phyloP scores from a whole-genome alignment of 2,329 filamentous ascomycete genomes.

The Fusarium sp. region DNA sequence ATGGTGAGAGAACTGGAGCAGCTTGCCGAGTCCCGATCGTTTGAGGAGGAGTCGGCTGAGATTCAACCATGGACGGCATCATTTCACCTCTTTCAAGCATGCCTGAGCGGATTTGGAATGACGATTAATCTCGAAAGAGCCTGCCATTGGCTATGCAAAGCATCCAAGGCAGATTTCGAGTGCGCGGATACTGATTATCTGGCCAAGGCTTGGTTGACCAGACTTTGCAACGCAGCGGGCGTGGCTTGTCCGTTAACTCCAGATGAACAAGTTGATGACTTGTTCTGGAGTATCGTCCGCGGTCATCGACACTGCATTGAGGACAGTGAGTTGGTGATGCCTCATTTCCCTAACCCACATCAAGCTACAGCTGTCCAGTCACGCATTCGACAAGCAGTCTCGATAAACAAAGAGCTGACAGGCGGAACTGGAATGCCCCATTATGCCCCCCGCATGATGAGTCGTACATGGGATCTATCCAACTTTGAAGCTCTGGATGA shows the following conservation, averaged over 20 bases:
- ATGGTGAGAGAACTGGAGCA: slow-evolving; percentile 4
- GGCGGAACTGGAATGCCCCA: slow-evolving; percentile 6
- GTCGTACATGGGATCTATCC: neutral
- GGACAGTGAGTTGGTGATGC: neutral
- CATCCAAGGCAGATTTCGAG: neutral
- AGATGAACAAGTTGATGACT: slow-evolving; percentile 4
- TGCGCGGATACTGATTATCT: neutral
- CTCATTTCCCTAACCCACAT: neutral
- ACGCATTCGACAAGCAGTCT: neutral
- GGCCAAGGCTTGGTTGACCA: slow-evolving; percentile 1
- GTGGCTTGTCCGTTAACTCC: neutral
- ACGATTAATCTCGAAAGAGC: neutral
- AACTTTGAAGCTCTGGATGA: neutral
- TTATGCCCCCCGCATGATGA: slow-evolving; percentile 8
- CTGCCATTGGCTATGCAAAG: neutral
- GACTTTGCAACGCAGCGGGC: neutral
- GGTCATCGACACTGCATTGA: neutral
- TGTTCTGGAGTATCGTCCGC: slow-evolving; percentile 5
- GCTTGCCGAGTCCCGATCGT: neutral
- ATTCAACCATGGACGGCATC: slow-evolving; percentile 5
- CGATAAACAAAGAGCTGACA: neutral
- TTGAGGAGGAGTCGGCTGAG: slow-evolving; percentile 1
- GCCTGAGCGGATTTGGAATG: slow-evolving; percentile 4
- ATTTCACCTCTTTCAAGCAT: slow-evolving; percentile 7
- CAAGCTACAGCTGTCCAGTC: neutral